Evolutionary conservation across 495 filamentous ascomycete species (phyloP).

Genomic region (Neurospora intermedia): DNA sequence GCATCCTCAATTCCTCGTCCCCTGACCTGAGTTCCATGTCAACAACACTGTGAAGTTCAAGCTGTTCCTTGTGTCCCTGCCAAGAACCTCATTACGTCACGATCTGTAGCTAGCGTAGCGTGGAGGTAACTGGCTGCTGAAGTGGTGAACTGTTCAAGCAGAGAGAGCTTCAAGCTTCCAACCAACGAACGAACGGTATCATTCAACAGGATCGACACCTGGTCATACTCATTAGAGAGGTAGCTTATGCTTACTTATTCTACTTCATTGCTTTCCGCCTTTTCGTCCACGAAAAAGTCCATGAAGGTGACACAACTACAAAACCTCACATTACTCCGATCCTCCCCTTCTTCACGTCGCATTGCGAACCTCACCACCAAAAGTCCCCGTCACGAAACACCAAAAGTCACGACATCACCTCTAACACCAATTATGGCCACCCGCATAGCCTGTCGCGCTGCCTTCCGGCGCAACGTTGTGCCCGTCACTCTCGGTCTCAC

Average conservation of each 20-base stretch:
- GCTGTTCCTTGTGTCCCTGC: background rate
- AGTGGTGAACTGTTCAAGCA: background rate
- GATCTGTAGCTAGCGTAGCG: background rate
- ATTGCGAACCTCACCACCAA: background rate
- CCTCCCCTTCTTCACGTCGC: background rate
- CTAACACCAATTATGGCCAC: slow-evolving; percentile 8
- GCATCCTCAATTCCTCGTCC: too few relatives aligned
- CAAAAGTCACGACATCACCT: background rate
- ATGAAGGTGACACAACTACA: background rate
- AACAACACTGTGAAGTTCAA: background rate
- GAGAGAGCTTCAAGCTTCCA: background rate
- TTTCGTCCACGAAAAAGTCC: background rate
- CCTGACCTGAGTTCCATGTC: too few relatives aligned
- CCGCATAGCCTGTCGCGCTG: slow-evolving; percentile 5
- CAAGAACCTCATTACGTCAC: background rate
- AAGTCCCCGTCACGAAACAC: too few relatives aligned
- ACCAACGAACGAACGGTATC: background rate
- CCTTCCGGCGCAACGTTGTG: slow-evolving; percentile 10
- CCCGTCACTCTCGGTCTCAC: slow-evolving; percentile 18
- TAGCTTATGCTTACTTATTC: background rate
- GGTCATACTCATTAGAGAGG: background rate
- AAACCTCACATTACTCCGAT: background rate
- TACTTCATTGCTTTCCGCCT: background rate
- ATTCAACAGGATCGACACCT: background rate
- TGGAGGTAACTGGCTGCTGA: background rate